Base-by-base conservation (phyloP, 2,329 filamentous ascomycete genomes). In the Sarocladium strictum region DNA sequence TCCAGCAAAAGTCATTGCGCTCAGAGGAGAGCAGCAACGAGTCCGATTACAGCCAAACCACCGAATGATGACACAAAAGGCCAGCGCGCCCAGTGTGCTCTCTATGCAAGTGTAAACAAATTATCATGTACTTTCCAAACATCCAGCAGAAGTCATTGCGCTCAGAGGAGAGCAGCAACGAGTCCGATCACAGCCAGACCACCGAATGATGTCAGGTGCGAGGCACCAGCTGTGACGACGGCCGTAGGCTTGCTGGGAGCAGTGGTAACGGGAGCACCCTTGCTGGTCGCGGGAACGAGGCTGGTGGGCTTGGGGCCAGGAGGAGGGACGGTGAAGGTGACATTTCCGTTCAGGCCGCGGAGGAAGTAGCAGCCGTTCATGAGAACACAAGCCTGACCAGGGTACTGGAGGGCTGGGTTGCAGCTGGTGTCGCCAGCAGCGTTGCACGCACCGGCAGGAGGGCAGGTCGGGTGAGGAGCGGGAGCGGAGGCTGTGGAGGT, bases 341-440 rank as follows among this genome's bases (percentile, higher is more conserved):
- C 29, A 32, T 32, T 32, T 32, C 29, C 29, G 6, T n/a, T n/a
- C n/a, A n/a, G n/a, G n/a, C n/a, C n/a, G n/a, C n/a, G n/a, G 15
- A 61, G 56, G 29, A 53, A 53, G 29, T 55, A 55, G 55, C 60
- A 62, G 19, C 56, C 60, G 14, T 57, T 51, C 29, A 58, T 26
- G 17, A 35, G 9, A 9, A 26, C 38, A 57, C 60, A 62, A 6
- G 12, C 37, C 57, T 59, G 58, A 10, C 59, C 59, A 41, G 60
- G 60, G 52, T 61, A 61, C 54, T 59, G 43, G 33, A 58, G 57
- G 2, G 58, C 60, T 15, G 59, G 60, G 57, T 62, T 61, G 57
- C 60, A 62, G 23, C 53, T 54, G 56, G 59, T 59, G 26, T 57
- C 54, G 53, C 60, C 60, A 32, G 55, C 24, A 47, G 26, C 33